A percentile compares a stretch with the other conserved stretches of the same genome.
phyloP scores from a whole-genome alignment of 768 basidiomycete species.

The Lactarius hengduanensis region DNA sequence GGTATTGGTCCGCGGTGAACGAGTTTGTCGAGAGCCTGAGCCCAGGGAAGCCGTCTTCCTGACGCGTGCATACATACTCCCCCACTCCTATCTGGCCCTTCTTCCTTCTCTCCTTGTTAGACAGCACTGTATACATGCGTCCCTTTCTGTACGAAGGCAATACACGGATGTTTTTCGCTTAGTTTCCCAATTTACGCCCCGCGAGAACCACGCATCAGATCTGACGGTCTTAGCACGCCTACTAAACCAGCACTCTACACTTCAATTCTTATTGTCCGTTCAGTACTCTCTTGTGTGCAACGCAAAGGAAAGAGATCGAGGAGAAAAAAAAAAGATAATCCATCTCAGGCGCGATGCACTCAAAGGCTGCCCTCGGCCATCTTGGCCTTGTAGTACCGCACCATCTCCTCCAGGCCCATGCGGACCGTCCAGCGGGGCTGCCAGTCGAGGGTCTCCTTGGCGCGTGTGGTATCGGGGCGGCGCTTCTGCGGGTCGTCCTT shows the following conservation, averaged over 20 bases:
- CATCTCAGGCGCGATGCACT: neutral
- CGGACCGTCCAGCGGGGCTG: slow-evolving; percentile 90
- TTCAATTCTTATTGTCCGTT: neutral
- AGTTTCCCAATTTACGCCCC: neutral
- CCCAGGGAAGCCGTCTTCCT: neutral
- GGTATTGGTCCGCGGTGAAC: slow-evolving; percentile 34
- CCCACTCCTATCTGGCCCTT: neutral
- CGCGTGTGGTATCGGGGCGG: slow-evolving; percentile 88
- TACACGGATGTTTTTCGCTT: neutral
- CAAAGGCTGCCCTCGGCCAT: slow-evolving; percentile 80
- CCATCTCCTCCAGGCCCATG: slow-evolving; percentile 95
- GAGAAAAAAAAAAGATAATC: neutral
- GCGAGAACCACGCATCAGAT: neutral
- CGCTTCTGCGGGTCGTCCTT: slow-evolving; percentile 94
- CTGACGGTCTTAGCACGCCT: neutral
- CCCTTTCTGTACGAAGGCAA: slow-evolving; percentile 4
- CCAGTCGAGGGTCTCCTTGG: slow-evolving; percentile 83
- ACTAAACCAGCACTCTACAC: neutral
- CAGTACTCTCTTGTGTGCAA: neutral
- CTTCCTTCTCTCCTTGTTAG: neutral
- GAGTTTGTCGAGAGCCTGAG: slow-evolving; percentile 30
- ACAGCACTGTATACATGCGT: slow-evolving; percentile 9
- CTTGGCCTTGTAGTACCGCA: slow-evolving; percentile 87
- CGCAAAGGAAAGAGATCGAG: neutral
- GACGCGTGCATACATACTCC: neutral